Evolutionary conservation across 1,139 yeast species (phyloP), one percentile per base, ranked within the genome.

Genomic region (Eremothecium gossypii): DNA sequence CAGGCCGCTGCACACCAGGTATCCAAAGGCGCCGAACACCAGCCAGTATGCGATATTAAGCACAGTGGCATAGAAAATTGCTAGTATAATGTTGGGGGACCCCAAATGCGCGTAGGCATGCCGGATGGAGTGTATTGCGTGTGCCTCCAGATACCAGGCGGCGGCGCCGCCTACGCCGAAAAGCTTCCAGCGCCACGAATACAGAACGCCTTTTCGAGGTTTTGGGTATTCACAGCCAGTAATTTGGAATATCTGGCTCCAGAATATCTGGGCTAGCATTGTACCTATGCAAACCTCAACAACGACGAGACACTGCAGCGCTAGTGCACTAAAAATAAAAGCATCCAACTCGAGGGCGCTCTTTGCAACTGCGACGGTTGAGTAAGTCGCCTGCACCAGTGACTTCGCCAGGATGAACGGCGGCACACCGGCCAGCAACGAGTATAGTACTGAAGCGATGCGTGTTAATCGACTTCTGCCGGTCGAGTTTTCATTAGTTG

Each of bases 111-210:
- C 71, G 57, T 81, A 66, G 50, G 73, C 70, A 39, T 64, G 66
- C 45, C 76, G 54, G 56, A 78, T 76, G 59, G 85, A 84, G 55
- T 82, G 83, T 17, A 82, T 55, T 7, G 93, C 77, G 58, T 83
- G 84, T 2, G 69, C 64, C 54, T 76, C 76, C 48, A 86, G 71
- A 65, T 82, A 85, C 71, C 82, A 71, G 23, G 87, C 77, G 27
- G 77, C 72, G 46, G 87, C 77, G 1, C 85, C 72, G 3, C 95
- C 87, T 32, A 79, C 77, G 47, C 77, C 62, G 60, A 84, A 85
- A 12, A 87, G 70, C 50, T 81, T 70, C 95, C 96, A 86, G 58
- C 84, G 85, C 95, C 96, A 86, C 55, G 40, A 36, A 23, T 37
- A 27, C 13, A 38, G 35, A n/a, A n/a, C 8, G 17, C 20, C 23